Evolutionary conservation across 495 filamentous ascomycete species (phyloP).

Genomic region (Paragyromitra xinjiangensis): DNA sequence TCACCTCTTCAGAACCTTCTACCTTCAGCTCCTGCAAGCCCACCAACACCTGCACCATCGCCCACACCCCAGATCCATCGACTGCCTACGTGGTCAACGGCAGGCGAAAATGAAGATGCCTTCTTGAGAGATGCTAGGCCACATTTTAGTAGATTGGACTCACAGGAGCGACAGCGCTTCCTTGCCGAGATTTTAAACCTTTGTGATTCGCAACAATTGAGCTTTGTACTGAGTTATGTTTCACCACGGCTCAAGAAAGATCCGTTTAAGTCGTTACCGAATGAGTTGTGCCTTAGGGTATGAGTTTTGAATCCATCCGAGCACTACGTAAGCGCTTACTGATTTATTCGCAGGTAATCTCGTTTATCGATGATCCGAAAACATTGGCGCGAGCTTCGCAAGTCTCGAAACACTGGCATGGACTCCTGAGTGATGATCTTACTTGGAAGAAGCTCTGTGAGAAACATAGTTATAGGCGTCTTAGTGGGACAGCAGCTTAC

Average conservation of each 20-base stretch:
- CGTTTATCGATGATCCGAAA: conserved; percentile 93
- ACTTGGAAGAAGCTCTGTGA: conserved; percentile 97
- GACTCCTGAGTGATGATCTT: conserved; percentile 91
- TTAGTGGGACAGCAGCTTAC: conserved; percentile 52
- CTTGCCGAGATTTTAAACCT: conserved; percentile 86
- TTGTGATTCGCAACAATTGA: conserved; percentile 92
- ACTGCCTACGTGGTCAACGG: conserved; percentile 57
- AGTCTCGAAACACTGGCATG: conserved; percentile 91
- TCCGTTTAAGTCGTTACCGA: conserved; percentile 86
- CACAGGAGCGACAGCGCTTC: conserved; percentile 66
- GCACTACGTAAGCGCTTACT: conserved; percentile 21
- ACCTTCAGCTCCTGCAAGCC: conserved; percentile 57
- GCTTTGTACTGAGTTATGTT: conserved; percentile 93
- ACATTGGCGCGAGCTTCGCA: conserved; percentile 91
- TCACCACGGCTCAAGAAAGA: conserved; percentile 93
- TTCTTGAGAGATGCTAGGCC: conserved; percentile 57
- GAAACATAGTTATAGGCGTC: conserved; percentile 83
- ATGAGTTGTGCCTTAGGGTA: conserved; percentile 90
- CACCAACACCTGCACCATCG: conserved; percentile 57
- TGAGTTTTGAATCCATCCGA: conserved; percentile 51
- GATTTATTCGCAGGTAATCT: conserved; percentile 71
- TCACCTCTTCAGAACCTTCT: conserved; percentile 57
- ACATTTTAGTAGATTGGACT: conserved; percentile 57
- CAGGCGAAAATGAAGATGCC: conserved; percentile 56
- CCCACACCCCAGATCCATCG: conserved; percentile 57